phyloP scores from a whole-genome alignment of 768 basidiomycete genomes.

The Mycena vulgaris region DNA sequence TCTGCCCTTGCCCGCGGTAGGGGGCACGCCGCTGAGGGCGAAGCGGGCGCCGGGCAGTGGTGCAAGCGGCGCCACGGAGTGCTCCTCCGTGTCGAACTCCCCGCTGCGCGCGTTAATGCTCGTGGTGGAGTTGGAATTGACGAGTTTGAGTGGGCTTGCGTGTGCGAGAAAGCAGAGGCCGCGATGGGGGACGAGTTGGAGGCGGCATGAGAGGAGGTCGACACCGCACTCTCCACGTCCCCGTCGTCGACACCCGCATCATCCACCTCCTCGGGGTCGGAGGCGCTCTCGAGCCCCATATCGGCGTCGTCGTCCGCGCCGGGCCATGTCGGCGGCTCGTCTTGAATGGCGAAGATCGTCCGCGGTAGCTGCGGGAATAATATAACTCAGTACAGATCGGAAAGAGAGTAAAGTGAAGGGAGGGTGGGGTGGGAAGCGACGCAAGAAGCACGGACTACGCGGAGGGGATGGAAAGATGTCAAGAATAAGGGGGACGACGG shows the following conservation, averaged over 20 bases:
- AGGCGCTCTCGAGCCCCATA: constrained; percentile 87
- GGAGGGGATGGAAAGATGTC: too few relatives aligned
- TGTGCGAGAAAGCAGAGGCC: constrained; percentile 20
- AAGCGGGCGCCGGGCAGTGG: constrained; percentile 69
- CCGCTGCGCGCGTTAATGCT: constrained; percentile 48
- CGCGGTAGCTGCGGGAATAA: constrained; percentile 54
- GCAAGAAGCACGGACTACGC: too few relatives aligned
- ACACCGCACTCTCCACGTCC: constrained; percentile 31
- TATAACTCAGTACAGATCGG: too few relatives aligned
- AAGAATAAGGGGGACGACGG: too few relatives aligned
- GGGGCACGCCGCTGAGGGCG: constrained; percentile 42
- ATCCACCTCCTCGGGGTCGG: constrained; percentile 72
- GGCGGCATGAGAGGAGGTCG: constrained; percentile 23
- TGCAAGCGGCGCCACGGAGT: constrained; percentile 76
- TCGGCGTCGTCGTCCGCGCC: constrained; percentile 59
- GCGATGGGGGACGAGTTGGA: constrained; percentile 3
- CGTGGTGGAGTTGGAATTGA: constrained; percentile 37
- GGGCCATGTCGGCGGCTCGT: constrained; percentile 27
- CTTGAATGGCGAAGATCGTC: constrained; percentile 21
- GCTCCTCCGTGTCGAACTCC: constrained; percentile 81
- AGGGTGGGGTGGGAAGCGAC: too few relatives aligned
- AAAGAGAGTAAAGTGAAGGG: too few relatives aligned
- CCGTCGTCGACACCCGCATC: constrained; percentile 24
- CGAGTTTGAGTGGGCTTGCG: constrained; percentile 64
- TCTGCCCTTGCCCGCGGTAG: too few relatives aligned